Base-by-base conservation (phyloP, 306 rosid species). In the Adenanthera pavonina region DNA sequence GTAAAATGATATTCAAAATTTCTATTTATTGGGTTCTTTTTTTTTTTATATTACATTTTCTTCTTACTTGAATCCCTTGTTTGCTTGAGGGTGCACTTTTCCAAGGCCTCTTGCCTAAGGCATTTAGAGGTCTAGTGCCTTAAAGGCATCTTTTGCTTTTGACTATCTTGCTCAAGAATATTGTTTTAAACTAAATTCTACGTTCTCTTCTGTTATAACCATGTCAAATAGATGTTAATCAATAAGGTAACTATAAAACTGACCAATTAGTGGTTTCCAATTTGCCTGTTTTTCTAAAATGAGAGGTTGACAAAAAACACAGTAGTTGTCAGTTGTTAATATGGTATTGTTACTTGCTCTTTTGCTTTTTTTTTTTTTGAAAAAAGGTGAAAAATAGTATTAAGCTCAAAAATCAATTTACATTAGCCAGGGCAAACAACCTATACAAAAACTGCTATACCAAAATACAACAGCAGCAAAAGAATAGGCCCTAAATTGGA, bases 251-350 rank as follows among this genome's bases (percentile, higher is more conserved):
- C 25, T 61, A 77, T 78, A 48, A 57, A 30, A 40, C 65, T 61
- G 64, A 40, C 43, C 44, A 60, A 49, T 71, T n/a, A 62, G 14
- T 51, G 40, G 25, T 25, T 73, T 52, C 34, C n/a, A 12, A 68
- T 72, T 15, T 78, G 57, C 57, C 12, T 56, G 47, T 41, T 33
- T 61, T 46, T 10, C 54, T 77, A 49, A 40, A 46, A 77, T 20
- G 10, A 41, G 68, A n/a, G 34, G 8, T 44, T 82, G 3, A 49
- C 35, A 30, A 71, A 4, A 62, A 77, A 38, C 25, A 7, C 30
- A 7, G 8, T 49, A 80, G 17, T 40, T 25, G 15, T 57, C 46
- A 59, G 30, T 62, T 64, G 43, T 74, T 69, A 20, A 64, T 51
- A 38, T 61, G 52, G 20, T 25, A 20, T 15, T 25, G 30, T 25